Base-by-base conservation (phyloP, 1,284 basidiomycete species). In the Rhodotorula sp. region DNA sequence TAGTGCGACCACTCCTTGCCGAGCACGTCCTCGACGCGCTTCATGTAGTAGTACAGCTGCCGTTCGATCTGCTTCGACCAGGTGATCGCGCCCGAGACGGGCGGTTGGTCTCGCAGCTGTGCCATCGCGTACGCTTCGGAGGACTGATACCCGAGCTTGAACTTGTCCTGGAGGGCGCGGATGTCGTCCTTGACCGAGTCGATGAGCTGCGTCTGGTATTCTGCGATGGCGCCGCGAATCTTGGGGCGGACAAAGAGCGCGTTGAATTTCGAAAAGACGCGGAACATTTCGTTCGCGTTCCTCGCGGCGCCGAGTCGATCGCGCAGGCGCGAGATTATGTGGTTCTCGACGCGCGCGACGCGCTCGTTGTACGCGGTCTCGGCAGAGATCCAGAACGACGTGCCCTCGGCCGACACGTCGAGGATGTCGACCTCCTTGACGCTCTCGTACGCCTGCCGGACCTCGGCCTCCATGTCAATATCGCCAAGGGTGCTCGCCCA, bases 231-330 rank as follows among this genome's bases (percentile, higher is more conserved):
- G 75, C 96, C 95, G 60, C 85, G 60, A 64, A 92, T 93, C 88
- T 98, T 98, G n/a, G 95, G 96, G 71, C 97, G 87, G 48, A 99
- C 95, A 80, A 99, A 98, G 48, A 99, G 84, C 2, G 92, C 92
- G 82, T 99, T 98, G 85, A 98, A 99, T 83, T 97, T 97, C 8
- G 93, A 96, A 82, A 99, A 96, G 61, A 98, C 96, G 66, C 95
- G 87, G 83, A 99, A 98, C 95, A 98, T 99, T 84, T 98, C 96
- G 80, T 97, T 96, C 3, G 97, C 96, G 79, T 97, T 98, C 63
- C 93, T 86, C 39, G 96, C 95, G 16, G 93, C 96, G n/a, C 92
- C 97, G 29, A 99, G 86, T 70, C 93, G 86, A 81, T 97, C 94
- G 49, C 95, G 87, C 65, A 99, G 83, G 34, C 92, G 86, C 10